These are phyloP conservation scores for Leccinum disarticulatum DNA, from an alignment of 768 basidiomycete genomes.

Conservation along the genomic window DNA sequence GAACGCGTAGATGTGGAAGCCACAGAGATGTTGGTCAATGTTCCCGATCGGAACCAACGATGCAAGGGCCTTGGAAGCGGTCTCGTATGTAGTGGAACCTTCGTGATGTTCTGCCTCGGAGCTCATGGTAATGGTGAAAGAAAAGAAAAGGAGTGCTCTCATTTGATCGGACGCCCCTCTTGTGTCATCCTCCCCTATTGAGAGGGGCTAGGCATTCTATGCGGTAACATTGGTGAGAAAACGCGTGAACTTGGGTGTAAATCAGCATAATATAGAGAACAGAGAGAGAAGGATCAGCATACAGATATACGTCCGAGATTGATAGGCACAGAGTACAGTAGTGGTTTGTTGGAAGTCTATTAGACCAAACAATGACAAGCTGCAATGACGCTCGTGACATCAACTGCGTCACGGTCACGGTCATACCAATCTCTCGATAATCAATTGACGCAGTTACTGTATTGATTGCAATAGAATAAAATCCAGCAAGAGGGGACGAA, in stretches of 20 bases:
- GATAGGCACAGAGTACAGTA: too few species aligned
- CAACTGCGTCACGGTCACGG: too few species aligned
- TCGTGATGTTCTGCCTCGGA: slow-evolving; percentile 27
- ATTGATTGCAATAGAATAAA: too few species aligned
- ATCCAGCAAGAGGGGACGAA: too few species aligned
- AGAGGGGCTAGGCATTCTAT: not conserved
- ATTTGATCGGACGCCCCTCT: not conserved
- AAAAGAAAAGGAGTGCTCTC: not conserved
- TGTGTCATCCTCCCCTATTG: slow-evolving; percentile 11
- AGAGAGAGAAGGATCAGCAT: too few species aligned
- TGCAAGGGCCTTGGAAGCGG: slow-evolving; percentile 28
- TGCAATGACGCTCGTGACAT: too few species aligned
- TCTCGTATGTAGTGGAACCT: slow-evolving; percentile 23
- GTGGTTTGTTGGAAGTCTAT: too few species aligned
- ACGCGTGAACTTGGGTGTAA: not conserved
- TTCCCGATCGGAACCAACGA: slow-evolving; percentile 38
- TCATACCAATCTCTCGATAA: too few species aligned
- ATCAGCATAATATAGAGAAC: not conserved
- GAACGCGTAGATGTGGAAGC: slow-evolving; percentile 34
- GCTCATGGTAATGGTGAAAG: slow-evolving; percentile 26
- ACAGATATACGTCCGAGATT: not conserved
- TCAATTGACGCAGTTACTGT: too few species aligned
- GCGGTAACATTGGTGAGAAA: not conserved
- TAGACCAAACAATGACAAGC: too few species aligned
- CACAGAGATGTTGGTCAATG: slow-evolving; percentile 33